phyloP scores from a whole-genome alignment of 2,329 filamentous ascomycete genomes.

The Colletotrichum echinochloae region DNA sequence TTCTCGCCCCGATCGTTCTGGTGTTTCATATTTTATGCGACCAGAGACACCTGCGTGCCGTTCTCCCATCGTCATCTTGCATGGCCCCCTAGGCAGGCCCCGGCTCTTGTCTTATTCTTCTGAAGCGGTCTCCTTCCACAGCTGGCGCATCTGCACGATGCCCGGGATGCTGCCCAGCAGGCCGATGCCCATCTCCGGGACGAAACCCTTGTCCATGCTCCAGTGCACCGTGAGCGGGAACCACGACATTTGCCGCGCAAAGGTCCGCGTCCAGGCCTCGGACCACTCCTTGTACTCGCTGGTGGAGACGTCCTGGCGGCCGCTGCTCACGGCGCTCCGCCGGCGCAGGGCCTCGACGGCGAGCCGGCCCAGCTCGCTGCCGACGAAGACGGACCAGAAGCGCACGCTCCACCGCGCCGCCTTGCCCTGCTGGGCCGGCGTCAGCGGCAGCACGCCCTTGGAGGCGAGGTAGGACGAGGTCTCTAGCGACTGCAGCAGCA shows the following conservation, averaged over 20 bases:
- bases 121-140: constrained; percentile 57
- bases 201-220: constrained; percentile 74
- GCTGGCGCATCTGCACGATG: constrained; percentile 56
- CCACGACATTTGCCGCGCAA: constrained; percentile 80
- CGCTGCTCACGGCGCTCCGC: constrained; percentile 43
- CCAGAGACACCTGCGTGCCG: not conserved
- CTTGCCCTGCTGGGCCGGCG: constrained; percentile 66
- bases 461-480: constrained; percentile 82
- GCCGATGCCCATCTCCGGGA: constrained; percentile 57
- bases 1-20: not conserved
- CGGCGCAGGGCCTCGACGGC: constrained; percentile 58
- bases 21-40: not conserved
- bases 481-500: constrained; percentile 82
- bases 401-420: constrained; percentile 80
- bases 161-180: constrained; percentile 59
- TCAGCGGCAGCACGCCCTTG: constrained; percentile 76
- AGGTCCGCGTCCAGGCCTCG: constrained; percentile 71
- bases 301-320: constrained; percentile 49
- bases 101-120: not conserved
- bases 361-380: constrained; percentile 79
- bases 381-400: constrained; percentile 84
- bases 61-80: not conserved
- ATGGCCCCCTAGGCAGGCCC: not conserved
- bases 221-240: constrained; percentile 87
- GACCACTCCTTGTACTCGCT: constrained; percentile 60